Evolutionary conservation across 306 rosid species (phyloP).

Genomic region (Prinsepia uniflora): DNA sequence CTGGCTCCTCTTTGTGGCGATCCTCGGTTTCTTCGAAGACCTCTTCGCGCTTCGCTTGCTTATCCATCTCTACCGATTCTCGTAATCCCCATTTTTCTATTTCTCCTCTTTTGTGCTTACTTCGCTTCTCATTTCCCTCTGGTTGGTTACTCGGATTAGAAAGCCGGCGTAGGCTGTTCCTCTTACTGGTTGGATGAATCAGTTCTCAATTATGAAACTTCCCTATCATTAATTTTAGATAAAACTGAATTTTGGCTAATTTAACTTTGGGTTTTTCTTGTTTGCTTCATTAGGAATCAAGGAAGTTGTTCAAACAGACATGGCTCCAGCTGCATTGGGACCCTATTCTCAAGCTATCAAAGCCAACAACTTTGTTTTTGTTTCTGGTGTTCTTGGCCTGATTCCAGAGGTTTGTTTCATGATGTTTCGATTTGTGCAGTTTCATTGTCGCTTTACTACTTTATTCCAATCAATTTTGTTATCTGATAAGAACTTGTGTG

Average conservation of each 20-base stretch:
- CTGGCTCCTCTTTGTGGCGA: conserved; percentile 54
- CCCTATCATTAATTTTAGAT: not conserved
- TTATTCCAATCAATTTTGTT: not conserved
- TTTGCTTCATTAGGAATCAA: conserved; percentile 40
- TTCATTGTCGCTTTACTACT: not conserved
- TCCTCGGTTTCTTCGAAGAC: conserved; percentile 48
- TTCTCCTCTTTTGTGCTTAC: not conserved
- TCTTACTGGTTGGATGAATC: not conserved
- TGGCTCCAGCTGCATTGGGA: conserved; percentile 94
- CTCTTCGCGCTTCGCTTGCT: conserved; percentile 58
- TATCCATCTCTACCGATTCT: conserved; percentile 53
- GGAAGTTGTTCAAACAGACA: conserved; percentile 81
- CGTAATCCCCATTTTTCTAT: conserved; percentile 29
- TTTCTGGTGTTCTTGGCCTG: conserved; percentile 92
- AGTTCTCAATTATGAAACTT: not conserved
- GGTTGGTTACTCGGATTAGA: not conserved
- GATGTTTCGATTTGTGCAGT: not conserved
- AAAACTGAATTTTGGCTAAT: not conserved
- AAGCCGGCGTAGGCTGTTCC: not conserved
- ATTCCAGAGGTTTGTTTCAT: conserved; percentile 66
- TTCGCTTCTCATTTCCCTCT: not conserved
- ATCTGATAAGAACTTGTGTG: not conserved
- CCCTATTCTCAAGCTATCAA: conserved; percentile 96
- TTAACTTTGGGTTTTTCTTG: conserved; percentile 5
- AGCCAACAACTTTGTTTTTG: conserved; percentile 68